Evolutionary conservation across 116 monocot species (phyloP).

Genomic region (Trichopus zeylanicus): DNA sequence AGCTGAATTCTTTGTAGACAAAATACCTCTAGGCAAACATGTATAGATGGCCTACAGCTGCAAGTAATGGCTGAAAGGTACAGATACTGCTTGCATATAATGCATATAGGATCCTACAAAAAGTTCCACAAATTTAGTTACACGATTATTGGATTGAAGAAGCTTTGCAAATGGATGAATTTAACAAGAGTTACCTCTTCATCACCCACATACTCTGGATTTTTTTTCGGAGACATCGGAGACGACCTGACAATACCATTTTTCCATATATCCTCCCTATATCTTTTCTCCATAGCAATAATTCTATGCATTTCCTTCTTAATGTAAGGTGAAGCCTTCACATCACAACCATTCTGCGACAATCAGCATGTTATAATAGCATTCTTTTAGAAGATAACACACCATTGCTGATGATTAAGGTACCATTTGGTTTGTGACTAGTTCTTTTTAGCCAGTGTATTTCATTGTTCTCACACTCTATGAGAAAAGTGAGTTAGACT

Average conservation of each 20-base stretch:
- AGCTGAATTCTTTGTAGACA: not conserved
- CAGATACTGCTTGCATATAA: constrained; percentile 76
- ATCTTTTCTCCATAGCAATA: constrained; percentile 43
- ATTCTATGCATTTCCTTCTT: constrained; percentile 55
- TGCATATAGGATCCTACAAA: constrained; percentile 80
- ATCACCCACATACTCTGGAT: constrained; percentile 47
- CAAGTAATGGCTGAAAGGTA: constrained; percentile 78
- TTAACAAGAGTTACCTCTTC: constrained; percentile 48
- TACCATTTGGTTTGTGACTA: no score
- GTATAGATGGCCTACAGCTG: constrained; percentile 49
- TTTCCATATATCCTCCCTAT: constrained; percentile 49
- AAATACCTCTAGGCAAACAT: constrained; percentile 75
- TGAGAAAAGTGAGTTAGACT: no score
- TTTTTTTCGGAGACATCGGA: constrained; percentile 38
- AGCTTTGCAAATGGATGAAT: not conserved
- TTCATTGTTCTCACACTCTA: no score
- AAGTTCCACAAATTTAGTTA: constrained; percentile 9
- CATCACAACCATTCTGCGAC: constrained; percentile 45
- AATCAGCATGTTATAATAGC: not conserved
- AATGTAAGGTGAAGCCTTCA: constrained; percentile 40
- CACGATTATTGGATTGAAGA: not conserved
- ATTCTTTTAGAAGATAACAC: no score
- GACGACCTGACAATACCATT: constrained; percentile 63
- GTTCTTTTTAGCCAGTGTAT: no score
- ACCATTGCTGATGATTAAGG: no score